Percentiles rank a stretch among this genome's conserved stretches.
Evolutionary conservation across 2,329 filamentous ascomycete genomes (phyloP).

Genomic region (Fusarium nygamai): DNA sequence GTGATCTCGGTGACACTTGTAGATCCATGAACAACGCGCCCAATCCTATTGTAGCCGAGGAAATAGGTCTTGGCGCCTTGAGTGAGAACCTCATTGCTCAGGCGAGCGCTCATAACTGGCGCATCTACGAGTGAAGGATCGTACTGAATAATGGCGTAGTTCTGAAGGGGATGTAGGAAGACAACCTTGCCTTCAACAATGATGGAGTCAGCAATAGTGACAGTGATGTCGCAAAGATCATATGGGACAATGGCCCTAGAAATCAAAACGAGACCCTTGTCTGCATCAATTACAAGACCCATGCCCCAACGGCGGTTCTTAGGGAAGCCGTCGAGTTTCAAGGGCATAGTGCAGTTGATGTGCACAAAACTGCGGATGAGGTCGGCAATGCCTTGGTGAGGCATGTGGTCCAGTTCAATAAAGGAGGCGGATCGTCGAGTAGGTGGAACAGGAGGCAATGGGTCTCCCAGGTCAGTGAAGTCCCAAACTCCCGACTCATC

Average conservation of each 20-base stretch:
- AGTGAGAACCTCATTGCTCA: slow-evolving; percentile 84
- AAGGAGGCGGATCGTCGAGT: slow-evolving; percentile 85
- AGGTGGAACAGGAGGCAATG: slow-evolving; percentile 78
- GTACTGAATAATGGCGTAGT: slow-evolving; percentile 95
- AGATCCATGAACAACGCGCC: slow-evolving; percentile 90
- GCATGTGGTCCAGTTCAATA: slow-evolving; percentile 88
- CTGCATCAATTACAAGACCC: slow-evolving; percentile 96
- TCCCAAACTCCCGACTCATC: slow-evolving; percentile 94
- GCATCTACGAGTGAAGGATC: slow-evolving; percentile 93
- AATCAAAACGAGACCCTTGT: slow-evolving; percentile 93
- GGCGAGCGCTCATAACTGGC: slow-evolving; percentile 86
- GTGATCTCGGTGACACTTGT: slow-evolving; percentile 98
- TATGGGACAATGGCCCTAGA: slow-evolving; percentile 95
- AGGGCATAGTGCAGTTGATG: slow-evolving; percentile 89
- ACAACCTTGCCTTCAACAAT: slow-evolving; percentile 94
- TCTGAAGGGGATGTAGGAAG: slow-evolving; percentile 95
- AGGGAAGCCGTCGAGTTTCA: slow-evolving; percentile 98
- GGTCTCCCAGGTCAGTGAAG: slow-evolving; percentile 84
- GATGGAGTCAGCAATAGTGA: slow-evolving; percentile 96
- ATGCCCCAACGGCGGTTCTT: slow-evolving; percentile 94
- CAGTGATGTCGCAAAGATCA: slow-evolving; percentile 93
- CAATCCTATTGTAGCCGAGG: slow-evolving; percentile 97
- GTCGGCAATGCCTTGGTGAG: slow-evolving; percentile 89
- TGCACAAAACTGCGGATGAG: slow-evolving; percentile 95
- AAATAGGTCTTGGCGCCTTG: slow-evolving; percentile 96